These are phyloP conservation scores for Botrytis pseudocinerea DNA, from an alignment of 2,329 filamentous ascomycete species.

Conservation along the genomic window DNA sequence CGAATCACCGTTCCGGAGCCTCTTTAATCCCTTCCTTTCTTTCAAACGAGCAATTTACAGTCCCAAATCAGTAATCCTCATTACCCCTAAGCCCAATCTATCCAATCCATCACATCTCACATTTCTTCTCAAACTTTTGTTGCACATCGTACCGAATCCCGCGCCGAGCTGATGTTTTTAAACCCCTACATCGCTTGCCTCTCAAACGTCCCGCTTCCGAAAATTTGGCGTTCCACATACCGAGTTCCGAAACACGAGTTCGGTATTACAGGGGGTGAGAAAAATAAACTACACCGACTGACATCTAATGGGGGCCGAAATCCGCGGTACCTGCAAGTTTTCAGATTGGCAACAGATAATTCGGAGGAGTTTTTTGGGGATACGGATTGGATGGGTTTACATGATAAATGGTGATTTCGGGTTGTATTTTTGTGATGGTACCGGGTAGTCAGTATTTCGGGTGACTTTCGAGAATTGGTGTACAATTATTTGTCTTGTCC, in stretches of 20 bases:
- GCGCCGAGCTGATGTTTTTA: background rate
- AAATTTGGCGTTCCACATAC: background rate
- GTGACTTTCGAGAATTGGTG: background rate
- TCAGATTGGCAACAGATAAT: background rate
- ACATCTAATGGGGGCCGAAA: background rate
- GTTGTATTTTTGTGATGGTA: background rate
- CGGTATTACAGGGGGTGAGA: background rate
- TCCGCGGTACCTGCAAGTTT: background rate
- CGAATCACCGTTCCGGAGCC: background rate
- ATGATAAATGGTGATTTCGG: background rate
- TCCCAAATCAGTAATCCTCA: background rate
- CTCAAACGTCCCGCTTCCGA: background rate
- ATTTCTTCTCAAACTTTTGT: background rate
- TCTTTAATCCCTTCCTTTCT: background rate
- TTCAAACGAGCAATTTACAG: background rate
- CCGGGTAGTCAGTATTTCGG: background rate
- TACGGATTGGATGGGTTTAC: background rate
- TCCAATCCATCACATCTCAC: background rate
- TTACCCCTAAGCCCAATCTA: background rate
- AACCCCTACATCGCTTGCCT: background rate
- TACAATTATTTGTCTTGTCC: background rate
- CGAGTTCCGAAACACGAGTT: background rate
- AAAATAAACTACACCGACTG: background rate
- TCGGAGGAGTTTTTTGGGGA: background rate
- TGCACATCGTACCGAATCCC: conserved; percentile 17